Evolutionary conservation across 169 alveolate species (phyloP), one percentile per base, ranked within the genome.

Genomic region (Plasmodium relictum): DNA sequence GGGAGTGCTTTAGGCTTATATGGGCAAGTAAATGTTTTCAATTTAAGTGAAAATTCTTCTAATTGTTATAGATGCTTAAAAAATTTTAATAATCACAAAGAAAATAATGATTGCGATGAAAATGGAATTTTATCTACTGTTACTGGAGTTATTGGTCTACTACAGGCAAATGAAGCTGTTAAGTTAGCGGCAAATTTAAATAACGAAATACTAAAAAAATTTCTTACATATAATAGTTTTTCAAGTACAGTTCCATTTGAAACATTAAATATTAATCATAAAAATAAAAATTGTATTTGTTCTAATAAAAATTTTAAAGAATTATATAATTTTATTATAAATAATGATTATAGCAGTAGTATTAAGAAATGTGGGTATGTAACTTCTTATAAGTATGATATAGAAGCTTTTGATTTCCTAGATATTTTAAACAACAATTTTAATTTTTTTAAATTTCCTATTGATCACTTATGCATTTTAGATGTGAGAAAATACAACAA

Each of bases 121-220:
- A 92, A 93, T 48, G 96, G 96, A 6, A 93, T 94, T 20, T 73
- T 94, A 18, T 93, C 95, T 6, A 65, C 96, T 7, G 86, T 94
- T 9, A 92, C 96, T n/a, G 96, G 96, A 14, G 71, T 94, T 44
- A 63, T 94, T 37, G 96, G 96, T 16, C 41, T 93, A 31, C 71
- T 94, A 48, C 96, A 94, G 73, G 95, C 96, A 8, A 94, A 92
- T 58, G 96, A 94, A 80, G 95, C 88, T 18, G 68, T 94, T 6
- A 94, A 94, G 45, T 22, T 94, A 0, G 85, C 95, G 14, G 74
- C 94, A 31, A 91, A 93, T 41, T 52, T 71, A 39, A 26, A 85
- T 10, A n/a, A 66, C 20, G 88, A 94, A 56, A 88, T 52, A 7
- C 80, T 88, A 41, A 92, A 91, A 37, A 61, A 73, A 26, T 85